Percentiles rank a stretch among this genome's conserved stretches.
phyloP scores from a whole-genome alignment of 208 protist species.

The Acanthamoeba triangularis region DNA sequence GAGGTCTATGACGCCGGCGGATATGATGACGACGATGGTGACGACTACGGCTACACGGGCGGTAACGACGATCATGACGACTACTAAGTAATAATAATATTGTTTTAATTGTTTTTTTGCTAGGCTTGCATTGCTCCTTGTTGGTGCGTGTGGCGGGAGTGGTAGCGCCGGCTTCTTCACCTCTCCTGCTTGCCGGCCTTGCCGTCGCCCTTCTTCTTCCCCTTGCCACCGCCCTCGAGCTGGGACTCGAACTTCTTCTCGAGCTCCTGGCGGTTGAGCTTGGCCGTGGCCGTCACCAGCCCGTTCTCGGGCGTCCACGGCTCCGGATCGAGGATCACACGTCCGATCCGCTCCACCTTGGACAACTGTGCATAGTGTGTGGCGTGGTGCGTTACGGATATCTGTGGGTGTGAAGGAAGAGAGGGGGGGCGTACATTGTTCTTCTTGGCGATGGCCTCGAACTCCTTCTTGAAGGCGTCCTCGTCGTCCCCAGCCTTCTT shows the following conservation, averaged over 20 bases:
- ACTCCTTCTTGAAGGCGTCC: neutral
- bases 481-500: neutral
- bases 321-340: neutral
- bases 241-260: constrained; percentile 58
- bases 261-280: constrained; percentile 58
- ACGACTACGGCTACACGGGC: constrained; percentile 19
- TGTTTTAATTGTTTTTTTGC: too few species aligned
- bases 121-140: too few species aligned
- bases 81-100: neutral
- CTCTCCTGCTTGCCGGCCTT: constrained; percentile 53
- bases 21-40: constrained; percentile 53
- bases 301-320: constrained; percentile 67
- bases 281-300: constrained; percentile 52
- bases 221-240: neutral
- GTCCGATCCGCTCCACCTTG: neutral
- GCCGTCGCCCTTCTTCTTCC: neutral
- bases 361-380: neutral
- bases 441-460: constrained; percentile 31
- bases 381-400: neutral
- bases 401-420: neutral
- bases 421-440: neutral
- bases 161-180: neutral
- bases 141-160: too few species aligned
- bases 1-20: constrained; percentile 6
- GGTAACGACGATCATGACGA: constrained; percentile 33